Base-by-base conservation (phyloP, 352 stramenopile genomes). In the Phytopythium helicoides region DNA sequence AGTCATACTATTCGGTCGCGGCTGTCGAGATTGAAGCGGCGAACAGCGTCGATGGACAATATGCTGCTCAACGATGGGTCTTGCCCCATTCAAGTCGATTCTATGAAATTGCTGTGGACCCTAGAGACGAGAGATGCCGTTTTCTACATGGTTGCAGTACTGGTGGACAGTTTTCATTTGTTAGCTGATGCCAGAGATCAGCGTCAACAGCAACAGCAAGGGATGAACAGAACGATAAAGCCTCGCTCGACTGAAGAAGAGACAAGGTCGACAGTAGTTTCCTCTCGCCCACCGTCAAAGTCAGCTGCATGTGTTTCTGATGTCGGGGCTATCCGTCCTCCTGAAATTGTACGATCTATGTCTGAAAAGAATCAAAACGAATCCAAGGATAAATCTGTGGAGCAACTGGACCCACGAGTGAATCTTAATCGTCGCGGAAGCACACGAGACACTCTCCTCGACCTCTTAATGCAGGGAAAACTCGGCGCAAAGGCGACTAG, bases 31-130 rank as follows among this genome's bases (percentile, higher is more conserved):
- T 55, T 92, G 8, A 92, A 89, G 44, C 69, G 66, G 12, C 60
- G 78, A n/a, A 80, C 76, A 19, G 66, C 75, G 1, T 86, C 76
- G 2, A 90, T 86, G 74, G 76, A 88, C 45, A 90, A 90, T 28
- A 60, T 88, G 16, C 60, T 88, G 14, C 37, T 87, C 3, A 86
- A 86, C 42, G 81, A 89, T 45, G 81, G 79, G 0, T 89, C 79
- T 0, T 73, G 76, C 33, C 83, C 83, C 1, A 91, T 93, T 26
- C 83, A 93, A 71, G 67, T 93, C 1, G 81, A 93, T 39, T 80
- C 82, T 0, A 89, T 92, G 76, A 87, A 86, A 46, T 55, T 94
- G 2, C 49, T 91, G 7, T 94, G 84, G 84, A 92, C 81, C 1
- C 58, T 94, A 36, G 74, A 87, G 52, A 88, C 81, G 12, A 71